phyloP scores from a whole-genome alignment of 148 eudicot genomes.

The Amaranthus hypochondriacus region DNA sequence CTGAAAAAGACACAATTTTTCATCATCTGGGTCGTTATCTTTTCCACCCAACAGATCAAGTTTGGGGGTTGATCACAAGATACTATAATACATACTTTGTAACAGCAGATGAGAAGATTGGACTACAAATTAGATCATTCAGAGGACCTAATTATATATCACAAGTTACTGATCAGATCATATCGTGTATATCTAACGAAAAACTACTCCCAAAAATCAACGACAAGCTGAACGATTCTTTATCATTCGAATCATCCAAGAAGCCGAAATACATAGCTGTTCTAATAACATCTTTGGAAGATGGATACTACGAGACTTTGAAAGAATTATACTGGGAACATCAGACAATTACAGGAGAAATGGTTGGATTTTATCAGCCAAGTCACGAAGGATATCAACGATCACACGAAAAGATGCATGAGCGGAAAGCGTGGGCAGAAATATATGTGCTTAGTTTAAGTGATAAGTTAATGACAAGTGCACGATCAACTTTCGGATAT shows the following conservation, averaged over 20 bases:
- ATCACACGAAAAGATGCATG: constrained; percentile 54
- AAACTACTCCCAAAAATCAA: constrained; percentile 54
- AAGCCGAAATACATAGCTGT: constrained; percentile 57
- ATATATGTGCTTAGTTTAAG: constrained; percentile 81
- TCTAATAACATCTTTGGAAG: constrained; percentile 58
- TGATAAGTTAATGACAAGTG: constrained; percentile 80
- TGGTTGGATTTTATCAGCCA: constrained; percentile 67
- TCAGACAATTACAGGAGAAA: constrained; percentile 68
- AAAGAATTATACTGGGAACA: constrained; percentile 65
- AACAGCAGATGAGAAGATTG: constrained; percentile 70
- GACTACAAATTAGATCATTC: constrained; percentile 78
- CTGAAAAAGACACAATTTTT: constrained; percentile 69
- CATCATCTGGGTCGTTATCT: constrained; percentile 87
- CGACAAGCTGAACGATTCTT: constrained; percentile 22
- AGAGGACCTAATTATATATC: constrained; percentile 52
- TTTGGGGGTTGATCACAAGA: constrained; percentile 86
- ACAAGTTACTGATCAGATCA: constrained; percentile 70
- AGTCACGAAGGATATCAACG: constrained; percentile 81
- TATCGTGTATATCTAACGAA: constrained; percentile 59
- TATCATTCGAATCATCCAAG: constrained; percentile 17
- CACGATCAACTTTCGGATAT: constrained; percentile 92
- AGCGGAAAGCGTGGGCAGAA: constrained; percentile 92
- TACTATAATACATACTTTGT: constrained; percentile 77
- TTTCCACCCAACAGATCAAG: constrained; percentile 85
- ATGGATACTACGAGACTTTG: constrained; percentile 64